Percentiles rank a stretch among this genome's conserved stretches.
phyloP scores from a whole-genome alignment of 352 stramenopile species.

The Pythium aphanidermatum region DNA sequence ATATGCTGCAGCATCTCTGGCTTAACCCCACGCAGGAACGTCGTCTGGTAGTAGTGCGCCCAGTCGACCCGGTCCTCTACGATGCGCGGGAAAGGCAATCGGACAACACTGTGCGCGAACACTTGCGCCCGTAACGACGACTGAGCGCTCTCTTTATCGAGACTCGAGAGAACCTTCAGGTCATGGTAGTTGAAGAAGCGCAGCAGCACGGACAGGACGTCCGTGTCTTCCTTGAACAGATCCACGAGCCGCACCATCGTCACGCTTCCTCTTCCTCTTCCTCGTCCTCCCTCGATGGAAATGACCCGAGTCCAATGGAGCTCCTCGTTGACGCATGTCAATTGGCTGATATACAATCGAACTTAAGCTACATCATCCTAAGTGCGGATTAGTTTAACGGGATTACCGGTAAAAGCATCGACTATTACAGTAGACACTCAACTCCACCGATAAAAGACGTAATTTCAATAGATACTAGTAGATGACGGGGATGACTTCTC shows the following conservation, averaged over 20 bases:
- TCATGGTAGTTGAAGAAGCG: slow-evolving; percentile 19
- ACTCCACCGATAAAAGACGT: no score
- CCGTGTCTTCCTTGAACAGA: slow-evolving; percentile 19
- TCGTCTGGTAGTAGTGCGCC: slow-evolving; percentile 13
- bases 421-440: no score
- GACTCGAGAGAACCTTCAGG: slow-evolving; percentile 17
- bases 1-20: slow-evolving; percentile 18
- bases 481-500: no score
- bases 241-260: slow-evolving; percentile 16
- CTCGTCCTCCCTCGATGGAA: not conserved
- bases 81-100: slow-evolving; percentile 15
- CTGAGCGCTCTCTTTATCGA: slow-evolving; percentile 9
- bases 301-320: not conserved
- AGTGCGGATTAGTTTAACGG: no score
- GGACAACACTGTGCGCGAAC: slow-evolving; percentile 15
- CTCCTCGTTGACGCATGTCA: not conserved
- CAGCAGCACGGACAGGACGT: slow-evolving; percentile 21
- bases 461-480: no score
- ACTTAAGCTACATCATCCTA: no score
- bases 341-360: no score
- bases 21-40: slow-evolving; percentile 14
- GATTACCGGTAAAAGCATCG: no score
- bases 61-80: slow-evolving; percentile 17
- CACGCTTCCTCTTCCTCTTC: no score
- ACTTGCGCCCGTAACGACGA: slow-evolving; percentile 17